These are phyloP conservation scores for Suillus ampliporus DNA, from an alignment of 768 basidiomycete species.

Conservation along the genomic window DNA sequence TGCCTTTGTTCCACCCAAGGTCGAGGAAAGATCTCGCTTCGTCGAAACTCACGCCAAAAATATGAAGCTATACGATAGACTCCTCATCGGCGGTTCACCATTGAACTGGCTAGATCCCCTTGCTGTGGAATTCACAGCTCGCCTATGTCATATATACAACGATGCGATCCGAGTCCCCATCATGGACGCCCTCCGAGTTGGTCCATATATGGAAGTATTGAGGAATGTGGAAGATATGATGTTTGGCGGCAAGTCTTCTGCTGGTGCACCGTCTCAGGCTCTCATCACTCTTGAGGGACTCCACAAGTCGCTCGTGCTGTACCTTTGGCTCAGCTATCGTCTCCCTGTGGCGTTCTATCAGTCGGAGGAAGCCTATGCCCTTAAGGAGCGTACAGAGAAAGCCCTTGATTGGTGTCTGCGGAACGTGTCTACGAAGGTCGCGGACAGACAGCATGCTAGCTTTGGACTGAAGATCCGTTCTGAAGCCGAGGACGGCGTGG, in stretches of 20 bases:
- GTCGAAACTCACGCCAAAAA: slow-evolving; percentile 47
- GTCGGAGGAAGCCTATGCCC: slow-evolving; percentile 48
- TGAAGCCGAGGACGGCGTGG: slow-evolving; percentile 16
- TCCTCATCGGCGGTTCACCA: slow-evolving; percentile 56
- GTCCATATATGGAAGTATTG: slow-evolving; percentile 27
- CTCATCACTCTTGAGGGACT: slow-evolving; percentile 64
- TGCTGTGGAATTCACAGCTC: slow-evolving; percentile 14
- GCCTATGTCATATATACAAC: slow-evolving; percentile 40
- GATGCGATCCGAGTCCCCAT: slow-evolving; percentile 28
- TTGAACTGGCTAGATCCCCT: slow-evolving; percentile 54
- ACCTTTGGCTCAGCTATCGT: slow-evolving; percentile 86
- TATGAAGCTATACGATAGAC: slow-evolving; percentile 51
- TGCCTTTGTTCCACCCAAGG: slow-evolving; percentile 33
- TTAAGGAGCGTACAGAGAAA: slow-evolving; percentile 69
- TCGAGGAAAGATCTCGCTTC: slow-evolving; percentile 43
- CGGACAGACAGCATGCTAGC: neutral
- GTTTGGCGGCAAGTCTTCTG: slow-evolving; percentile 11
- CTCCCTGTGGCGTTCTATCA: slow-evolving; percentile 69
- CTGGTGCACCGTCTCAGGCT: slow-evolving; percentile 16
- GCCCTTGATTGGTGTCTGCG: slow-evolving; percentile 69
- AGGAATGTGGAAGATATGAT: slow-evolving; percentile 31
- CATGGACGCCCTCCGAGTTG: slow-evolving; percentile 24
- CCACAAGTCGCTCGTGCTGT: slow-evolving; percentile 78
- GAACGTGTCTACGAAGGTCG: slow-evolving; percentile 39
- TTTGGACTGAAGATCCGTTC: neutral